Evolutionary conservation across 108 stramenopile genomes (phyloP), one percentile per base, ranked within the genome.

Genomic region (Phaeodactylum tricornutum): DNA sequence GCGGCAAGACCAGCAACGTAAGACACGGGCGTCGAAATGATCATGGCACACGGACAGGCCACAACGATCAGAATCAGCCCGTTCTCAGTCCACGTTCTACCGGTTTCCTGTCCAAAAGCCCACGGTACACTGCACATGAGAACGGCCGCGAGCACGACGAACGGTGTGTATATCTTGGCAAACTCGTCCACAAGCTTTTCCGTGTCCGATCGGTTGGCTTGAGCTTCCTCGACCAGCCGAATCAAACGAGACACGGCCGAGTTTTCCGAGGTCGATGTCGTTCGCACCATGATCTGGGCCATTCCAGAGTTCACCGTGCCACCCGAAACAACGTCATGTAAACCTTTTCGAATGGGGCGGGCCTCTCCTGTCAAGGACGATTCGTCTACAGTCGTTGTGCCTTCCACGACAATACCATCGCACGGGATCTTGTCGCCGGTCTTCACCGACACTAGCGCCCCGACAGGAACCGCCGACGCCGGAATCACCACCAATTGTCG

Each of bases 21-120:
- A 16, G 90, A 71, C 16, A 96, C 86, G 24, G 95, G 95, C 16
- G 94, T 88, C 40, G 74, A 70, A 28, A 93, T 92, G 4, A 85
- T 91, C 30, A 96, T 64, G n/a, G 94, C 88, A 67, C 94, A 96
- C 1, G 94, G 94, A 53, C 94, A 96, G 2, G 92, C 89, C 50
- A 96, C 75, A 7, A 96, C 90, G 43, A 93, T 63, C n/a, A 93
- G 65, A 46, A 93, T 88, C 36, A 93, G 54, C 1, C 78, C 90
- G 54, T 79, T 74, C 41, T 76, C 29, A 14, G 62, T 69, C 82
- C 82, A 96, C 31, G 74, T 48, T 15, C 65, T 57, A 34, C 84
- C 90, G 12, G 62, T 59, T 36, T 81, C 79, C 12, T 31, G 20
- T n/a, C 88, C 83, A 46, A 64, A 67, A 11, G 74, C 34, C 83